Conservation (phyloP, 495 filamentous ascomycete species). For the Hypomontagnella submonticulosa region DNA sequence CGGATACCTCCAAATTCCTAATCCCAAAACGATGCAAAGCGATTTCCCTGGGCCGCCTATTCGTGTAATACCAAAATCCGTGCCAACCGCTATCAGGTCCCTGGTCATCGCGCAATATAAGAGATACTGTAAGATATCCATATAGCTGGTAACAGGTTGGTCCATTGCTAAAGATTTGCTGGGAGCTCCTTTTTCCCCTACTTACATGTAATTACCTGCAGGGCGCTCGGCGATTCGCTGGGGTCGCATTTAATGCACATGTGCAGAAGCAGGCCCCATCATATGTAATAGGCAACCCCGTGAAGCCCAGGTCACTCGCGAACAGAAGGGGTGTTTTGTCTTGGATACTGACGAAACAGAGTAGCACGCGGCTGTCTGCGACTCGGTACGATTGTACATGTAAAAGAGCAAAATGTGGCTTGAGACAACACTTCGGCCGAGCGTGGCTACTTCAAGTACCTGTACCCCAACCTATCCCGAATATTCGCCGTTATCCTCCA, state of each 20-base stretch:
- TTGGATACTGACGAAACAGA: conserved; percentile 40
- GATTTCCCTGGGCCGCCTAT: conserved; percentile 9
- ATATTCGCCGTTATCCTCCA: conserved; percentile 39
- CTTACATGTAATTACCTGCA: conserved; percentile 15
- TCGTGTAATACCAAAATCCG: conserved; percentile 3
- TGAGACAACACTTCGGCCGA: not conserved
- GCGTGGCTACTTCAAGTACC: conserved; percentile 32
- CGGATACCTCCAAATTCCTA: conserved; percentile 3
- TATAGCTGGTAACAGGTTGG: not conserved
- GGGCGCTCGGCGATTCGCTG: conserved; percentile 31
- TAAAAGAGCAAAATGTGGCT: too few species aligned
- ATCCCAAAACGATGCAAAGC: conserved; percentile 10
- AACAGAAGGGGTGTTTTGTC: conserved; percentile 33
- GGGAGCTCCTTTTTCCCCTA: conserved; percentile 18
- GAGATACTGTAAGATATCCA: conserved; percentile 21
- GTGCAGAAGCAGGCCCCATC: conserved; percentile 27
- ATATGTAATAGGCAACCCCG: conserved; percentile 34
- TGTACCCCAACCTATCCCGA: conserved; percentile 35
- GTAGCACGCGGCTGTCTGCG: conserved; percentile 36
- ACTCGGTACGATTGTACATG: conserved; percentile 6
- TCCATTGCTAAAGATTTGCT: conserved; percentile 11
- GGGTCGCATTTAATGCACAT: conserved; percentile 37
- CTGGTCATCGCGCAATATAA: conserved; percentile 21
- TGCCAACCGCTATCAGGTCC: conserved; percentile 9
- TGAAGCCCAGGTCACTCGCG: conserved; percentile 39